Conservation (phyloP, 2,329 filamentous ascomycete genomes). For the Diaporthe sp. region DNA sequence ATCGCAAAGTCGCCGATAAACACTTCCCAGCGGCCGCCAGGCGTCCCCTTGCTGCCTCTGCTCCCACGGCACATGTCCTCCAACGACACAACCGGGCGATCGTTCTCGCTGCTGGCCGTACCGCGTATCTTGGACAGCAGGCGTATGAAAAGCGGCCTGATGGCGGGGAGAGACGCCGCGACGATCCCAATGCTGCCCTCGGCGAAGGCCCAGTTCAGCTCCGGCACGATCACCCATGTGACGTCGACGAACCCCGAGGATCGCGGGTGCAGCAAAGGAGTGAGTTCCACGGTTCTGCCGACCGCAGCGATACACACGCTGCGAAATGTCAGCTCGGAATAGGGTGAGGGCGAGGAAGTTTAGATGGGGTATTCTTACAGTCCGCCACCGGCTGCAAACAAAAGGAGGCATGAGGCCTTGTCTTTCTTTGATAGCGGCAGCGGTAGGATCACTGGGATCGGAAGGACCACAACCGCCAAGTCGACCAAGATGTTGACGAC, state of each 20-base stretch:
- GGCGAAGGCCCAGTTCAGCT: not conserved
- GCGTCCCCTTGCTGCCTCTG: not conserved
- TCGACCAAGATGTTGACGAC: constrained; percentile 4
- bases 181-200: not conserved
- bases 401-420: not conserved
- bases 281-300: not conserved
- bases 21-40: not conserved
- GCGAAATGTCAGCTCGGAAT: not conserved
- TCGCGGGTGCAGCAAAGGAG: not conserved
- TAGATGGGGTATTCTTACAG: not conserved
- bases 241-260: not conserved
- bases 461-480: not conserved
- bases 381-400: constrained; percentile 1
- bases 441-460: not conserved
- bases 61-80: not conserved
- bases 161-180: not conserved
- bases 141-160: not conserved
- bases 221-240: not conserved
- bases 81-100: not conserved
- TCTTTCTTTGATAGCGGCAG: not conserved
- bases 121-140: not conserved
- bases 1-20: not conserved
- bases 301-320: not conserved
- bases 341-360: too few relatives aligned
- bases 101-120: not conserved